phyloP scores from a whole-genome alignment of 106 monocot genomes.

The Phalaenopsis equestris region DNA sequence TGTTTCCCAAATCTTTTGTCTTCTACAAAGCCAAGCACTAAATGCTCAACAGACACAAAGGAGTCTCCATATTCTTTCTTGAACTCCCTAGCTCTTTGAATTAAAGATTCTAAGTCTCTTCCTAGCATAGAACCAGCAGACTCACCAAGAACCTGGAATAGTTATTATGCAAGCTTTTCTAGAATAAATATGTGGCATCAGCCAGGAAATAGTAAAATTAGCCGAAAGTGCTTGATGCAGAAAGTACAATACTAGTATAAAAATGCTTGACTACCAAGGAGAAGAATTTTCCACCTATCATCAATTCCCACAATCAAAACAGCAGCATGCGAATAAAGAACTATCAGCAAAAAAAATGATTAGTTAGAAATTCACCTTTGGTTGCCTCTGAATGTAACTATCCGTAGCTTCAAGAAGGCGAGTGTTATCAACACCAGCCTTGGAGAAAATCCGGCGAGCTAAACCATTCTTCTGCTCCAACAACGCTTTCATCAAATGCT shows the following conservation, averaged over 20 bases:
- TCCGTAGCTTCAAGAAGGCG: slow-evolving; percentile 87
- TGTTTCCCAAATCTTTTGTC: slow-evolving; percentile 90
- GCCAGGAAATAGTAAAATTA: neutral
- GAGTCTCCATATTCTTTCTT: slow-evolving; percentile 91
- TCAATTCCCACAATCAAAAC: neutral
- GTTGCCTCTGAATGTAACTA: slow-evolving; percentile 84
- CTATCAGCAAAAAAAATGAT: neutral
- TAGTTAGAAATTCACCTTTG: slow-evolving; percentile 46
- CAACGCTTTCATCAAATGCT: slow-evolving; percentile 92
- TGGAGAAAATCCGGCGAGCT: slow-evolving; percentile 96
- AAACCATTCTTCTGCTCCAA: slow-evolving; percentile 97
- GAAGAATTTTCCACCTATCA: too few species aligned
- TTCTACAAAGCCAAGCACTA: slow-evolving; percentile 78
- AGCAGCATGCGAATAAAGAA: slow-evolving; percentile 4
- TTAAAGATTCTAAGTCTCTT: slow-evolving; percentile 74
- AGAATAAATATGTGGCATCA: neutral
- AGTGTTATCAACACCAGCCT: slow-evolving; percentile 87
- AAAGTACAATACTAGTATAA: neutral
- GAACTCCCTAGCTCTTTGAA: slow-evolving; percentile 81
- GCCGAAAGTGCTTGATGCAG: neutral
- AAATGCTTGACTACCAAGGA: too few species aligned
- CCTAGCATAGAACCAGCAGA: slow-evolving; percentile 92
- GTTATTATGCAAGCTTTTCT: neutral
- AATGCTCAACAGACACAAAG: slow-evolving; percentile 93
- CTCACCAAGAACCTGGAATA: slow-evolving; percentile 74